Evolutionary conservation across 768 basidiomycete species (phyloP).

Genomic region (Psilocybe sp.): DNA sequence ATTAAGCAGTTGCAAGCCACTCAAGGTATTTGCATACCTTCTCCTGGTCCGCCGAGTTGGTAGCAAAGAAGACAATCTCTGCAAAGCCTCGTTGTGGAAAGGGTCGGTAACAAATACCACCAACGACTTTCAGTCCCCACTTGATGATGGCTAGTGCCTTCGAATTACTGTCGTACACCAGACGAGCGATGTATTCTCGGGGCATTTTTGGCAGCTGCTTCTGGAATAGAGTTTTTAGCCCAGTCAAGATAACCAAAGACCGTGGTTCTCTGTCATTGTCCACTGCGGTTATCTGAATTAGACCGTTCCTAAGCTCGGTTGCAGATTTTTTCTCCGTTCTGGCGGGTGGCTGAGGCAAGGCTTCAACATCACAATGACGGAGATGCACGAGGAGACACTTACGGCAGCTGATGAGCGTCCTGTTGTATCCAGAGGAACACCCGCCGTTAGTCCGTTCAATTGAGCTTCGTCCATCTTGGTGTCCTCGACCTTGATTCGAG

Average conservation of each 20-base stretch:
- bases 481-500: constrained; percentile 70
- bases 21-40: constrained; percentile 53
- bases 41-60: constrained; percentile 94
- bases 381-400: constrained; percentile 19
- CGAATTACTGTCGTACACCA: constrained; percentile 93
- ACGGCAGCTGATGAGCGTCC: constrained; percentile 44
- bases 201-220: constrained; percentile 99
- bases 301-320: constrained; percentile 74
- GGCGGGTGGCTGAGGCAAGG: constrained; percentile 39
- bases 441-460: constrained; percentile 73
- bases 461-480: constrained; percentile 72
- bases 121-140: constrained; percentile 91
- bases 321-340: constrained; percentile 77
- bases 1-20: neutral
- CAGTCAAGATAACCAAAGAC: constrained; percentile 83
- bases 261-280: constrained; percentile 77
- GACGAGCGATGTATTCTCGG: constrained; percentile 93
- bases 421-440: constrained; percentile 72
- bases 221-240: constrained; percentile 96
- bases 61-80: constrained; percentile 98
- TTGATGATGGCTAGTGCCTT: constrained; percentile 93
- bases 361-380: constrained; percentile 6
- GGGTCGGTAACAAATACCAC: constrained; percentile 95
- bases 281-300: constrained; percentile 83
- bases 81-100: constrained; percentile 94